These are phyloP conservation scores for Epichloe sp. DNA, from an alignment of 2,329 filamentous ascomycete genomes.

Conservation along the genomic window DNA sequence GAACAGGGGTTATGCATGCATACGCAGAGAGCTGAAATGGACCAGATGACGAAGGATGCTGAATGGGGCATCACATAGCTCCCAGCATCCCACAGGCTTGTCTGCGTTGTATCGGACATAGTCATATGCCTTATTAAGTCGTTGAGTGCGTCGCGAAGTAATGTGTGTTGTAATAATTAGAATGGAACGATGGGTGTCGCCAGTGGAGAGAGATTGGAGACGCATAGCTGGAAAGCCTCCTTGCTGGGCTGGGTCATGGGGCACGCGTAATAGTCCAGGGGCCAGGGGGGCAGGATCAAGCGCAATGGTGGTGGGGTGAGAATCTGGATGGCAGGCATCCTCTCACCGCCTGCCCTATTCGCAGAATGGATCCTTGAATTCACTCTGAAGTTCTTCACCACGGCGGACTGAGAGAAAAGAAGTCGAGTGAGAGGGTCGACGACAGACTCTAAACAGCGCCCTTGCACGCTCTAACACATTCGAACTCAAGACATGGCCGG, in stretches of 20 bases:
- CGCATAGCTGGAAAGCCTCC: neutral
- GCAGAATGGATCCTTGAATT: neutral
- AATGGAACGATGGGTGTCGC: neutral
- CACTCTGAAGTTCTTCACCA: neutral
- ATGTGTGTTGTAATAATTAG: neutral
- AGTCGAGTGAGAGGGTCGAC: neutral
- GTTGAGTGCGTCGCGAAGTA: neutral
- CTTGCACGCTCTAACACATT: neutral
- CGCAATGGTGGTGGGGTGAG: no score
- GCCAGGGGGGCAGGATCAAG: neutral
- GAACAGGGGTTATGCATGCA: constrained; percentile 7
- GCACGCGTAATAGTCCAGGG: neutral
- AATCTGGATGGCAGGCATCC: neutral
- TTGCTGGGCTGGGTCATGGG: neutral
- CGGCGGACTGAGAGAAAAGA: neutral
- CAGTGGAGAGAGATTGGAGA: neutral
- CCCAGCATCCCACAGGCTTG: constrained; percentile 14
- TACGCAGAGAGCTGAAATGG: constrained; percentile 27
- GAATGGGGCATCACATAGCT: constrained; percentile 17
- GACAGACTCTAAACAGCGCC: neutral
- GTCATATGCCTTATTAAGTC: neutral
- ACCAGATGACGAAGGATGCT: constrained; percentile 18
- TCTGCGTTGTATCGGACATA: constrained; percentile 15
- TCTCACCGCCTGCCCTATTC: constrained; percentile 9
- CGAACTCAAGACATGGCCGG: constrained; percentile 13